Evolutionary conservation across 495 filamentous ascomycete species (phyloP).

Genomic region (Chaetomium cochliodes): DNA sequence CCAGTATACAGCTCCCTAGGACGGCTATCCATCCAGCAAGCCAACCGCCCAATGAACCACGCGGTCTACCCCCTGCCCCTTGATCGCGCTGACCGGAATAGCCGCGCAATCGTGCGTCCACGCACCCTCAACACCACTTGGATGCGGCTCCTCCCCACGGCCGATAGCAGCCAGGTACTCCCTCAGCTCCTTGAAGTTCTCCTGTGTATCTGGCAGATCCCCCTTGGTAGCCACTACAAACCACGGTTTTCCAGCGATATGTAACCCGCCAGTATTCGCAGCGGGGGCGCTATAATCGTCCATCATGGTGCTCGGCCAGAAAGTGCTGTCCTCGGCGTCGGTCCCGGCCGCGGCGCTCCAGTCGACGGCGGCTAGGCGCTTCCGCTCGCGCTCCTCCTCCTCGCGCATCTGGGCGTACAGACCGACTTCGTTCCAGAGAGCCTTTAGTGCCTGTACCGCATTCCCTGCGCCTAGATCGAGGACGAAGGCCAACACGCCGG

Average conservation of each 20-base stretch:
- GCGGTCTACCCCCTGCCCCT: slow-evolving; percentile 73
- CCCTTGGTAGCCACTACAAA: slow-evolving; percentile 96
- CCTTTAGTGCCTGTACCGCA: slow-evolving; percentile 72
- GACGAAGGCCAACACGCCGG: slow-evolving; percentile 88
- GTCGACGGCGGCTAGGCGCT: slow-evolving; percentile 44
- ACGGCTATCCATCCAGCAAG: slow-evolving; percentile 56
- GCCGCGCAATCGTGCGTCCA: slow-evolving; percentile 65
- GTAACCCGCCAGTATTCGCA: slow-evolving; percentile 43
- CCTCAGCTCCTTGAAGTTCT: slow-evolving; percentile 69
- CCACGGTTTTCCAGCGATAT: slow-evolving; percentile 88
- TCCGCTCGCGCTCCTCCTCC: slow-evolving; percentile 56
- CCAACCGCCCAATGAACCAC: slow-evolving; percentile 76
- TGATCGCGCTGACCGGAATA: slow-evolving; percentile 86
- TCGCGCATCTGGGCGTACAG: slow-evolving; percentile 77
- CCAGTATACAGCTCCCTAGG: too few species aligned
- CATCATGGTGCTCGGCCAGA: slow-evolving; percentile 37
- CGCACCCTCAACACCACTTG: slow-evolving; percentile 62
- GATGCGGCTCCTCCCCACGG: slow-evolving; percentile 60
- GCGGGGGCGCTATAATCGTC: slow-evolving; percentile 35
- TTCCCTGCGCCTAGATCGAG: slow-evolving; percentile 79
- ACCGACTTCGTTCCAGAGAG: slow-evolving; percentile 84
- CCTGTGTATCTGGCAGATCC: slow-evolving; percentile 73
- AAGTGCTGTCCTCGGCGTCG: slow-evolving; percentile 19
- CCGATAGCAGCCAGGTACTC: slow-evolving; percentile 64
- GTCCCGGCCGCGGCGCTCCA: slow-evolving; percentile 38